These are phyloP conservation scores for Stenocarpella maydis DNA, from an alignment of 2,329 filamentous ascomycete genomes.

Conservation along the genomic window DNA sequence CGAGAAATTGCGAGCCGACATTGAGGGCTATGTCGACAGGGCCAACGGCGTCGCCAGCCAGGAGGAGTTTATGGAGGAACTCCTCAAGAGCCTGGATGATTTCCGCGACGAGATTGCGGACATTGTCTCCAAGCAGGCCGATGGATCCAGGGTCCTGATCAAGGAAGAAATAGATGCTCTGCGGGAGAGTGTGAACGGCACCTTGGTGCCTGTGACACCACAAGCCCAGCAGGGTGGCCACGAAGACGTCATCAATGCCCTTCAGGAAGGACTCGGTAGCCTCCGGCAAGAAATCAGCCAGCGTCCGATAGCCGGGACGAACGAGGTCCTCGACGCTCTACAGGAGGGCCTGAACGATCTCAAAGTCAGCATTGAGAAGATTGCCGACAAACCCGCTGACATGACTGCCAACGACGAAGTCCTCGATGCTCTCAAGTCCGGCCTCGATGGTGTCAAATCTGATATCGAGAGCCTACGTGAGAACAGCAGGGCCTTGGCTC, in stretches of 20 bases:
- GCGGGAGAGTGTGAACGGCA: slow-evolving; percentile 77
- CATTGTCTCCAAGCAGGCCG: slow-evolving; percentile 59
- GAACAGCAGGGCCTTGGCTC: slow-evolving; percentile 58
- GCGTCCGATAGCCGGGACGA: slow-evolving; percentile 72
- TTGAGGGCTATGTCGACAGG: slow-evolving; percentile 82
- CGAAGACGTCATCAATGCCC: slow-evolving; percentile 74
- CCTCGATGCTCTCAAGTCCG: slow-evolving; percentile 84
- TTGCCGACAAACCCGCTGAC: slow-evolving; percentile 81
- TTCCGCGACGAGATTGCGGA: slow-evolving; percentile 73
- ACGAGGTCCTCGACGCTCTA: slow-evolving; percentile 87
- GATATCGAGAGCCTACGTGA: slow-evolving; percentile 84
- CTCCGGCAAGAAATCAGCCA: slow-evolving; percentile 79
- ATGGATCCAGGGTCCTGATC: slow-evolving; percentile 71
- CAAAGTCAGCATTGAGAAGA: slow-evolving; percentile 77
- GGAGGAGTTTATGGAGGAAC: slow-evolving; percentile 78
- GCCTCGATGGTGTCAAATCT: slow-evolving; percentile 75
- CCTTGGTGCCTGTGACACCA: slow-evolving; percentile 67
- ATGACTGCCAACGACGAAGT: slow-evolving; percentile 90
- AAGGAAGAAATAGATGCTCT: slow-evolving; percentile 85
- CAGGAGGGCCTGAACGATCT: slow-evolving; percentile 87
- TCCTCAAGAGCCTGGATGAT: slow-evolving; percentile 70
- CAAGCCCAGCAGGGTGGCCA: slow-evolving; percentile 52
- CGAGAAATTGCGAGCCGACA: slow-evolving; percentile 79
- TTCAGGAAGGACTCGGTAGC: slow-evolving; percentile 76
- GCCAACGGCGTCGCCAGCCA: slow-evolving; percentile 74